Percentiles rank a stretch among this genome's conserved stretches.
These are phyloP conservation scores for Antitrichia curtipendula DNA, from an alignment of 225 moss, liverwort and hornwort genomes.

Conservation along the genomic window DNA sequence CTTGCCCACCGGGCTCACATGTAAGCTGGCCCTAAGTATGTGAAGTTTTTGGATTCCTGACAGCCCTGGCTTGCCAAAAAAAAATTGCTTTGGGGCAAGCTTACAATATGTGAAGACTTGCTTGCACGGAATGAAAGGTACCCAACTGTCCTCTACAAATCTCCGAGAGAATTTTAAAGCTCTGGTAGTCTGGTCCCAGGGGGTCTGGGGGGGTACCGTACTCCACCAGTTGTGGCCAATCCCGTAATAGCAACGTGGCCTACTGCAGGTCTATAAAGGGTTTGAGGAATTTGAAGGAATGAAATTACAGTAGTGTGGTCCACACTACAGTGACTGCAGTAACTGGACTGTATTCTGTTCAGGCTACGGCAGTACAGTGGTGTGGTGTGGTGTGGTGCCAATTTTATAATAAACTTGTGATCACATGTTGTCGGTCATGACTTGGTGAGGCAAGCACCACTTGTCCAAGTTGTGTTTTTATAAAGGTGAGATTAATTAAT, in stretches of 20 bases:
- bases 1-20: no score
- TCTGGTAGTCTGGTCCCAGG: not conserved
- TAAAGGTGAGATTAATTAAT: not conserved
- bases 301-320: not conserved
- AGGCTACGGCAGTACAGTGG: not conserved
- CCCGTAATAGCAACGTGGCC: not conserved
- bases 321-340: not conserved
- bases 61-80: no score
- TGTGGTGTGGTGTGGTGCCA: no score
- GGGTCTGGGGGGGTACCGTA: not conserved
- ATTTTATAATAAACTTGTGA: no score
- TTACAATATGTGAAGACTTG: no score
- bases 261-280: not conserved
- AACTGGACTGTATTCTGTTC: not conserved
- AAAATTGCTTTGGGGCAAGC: no score
- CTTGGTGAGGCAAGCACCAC: not conserved
- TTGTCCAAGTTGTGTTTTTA: not conserved
- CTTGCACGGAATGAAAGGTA: not conserved
- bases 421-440: not conserved
- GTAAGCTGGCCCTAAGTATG: no score
- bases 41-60: no score
- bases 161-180: not conserved
- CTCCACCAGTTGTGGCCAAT: not conserved
- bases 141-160: not conserved
- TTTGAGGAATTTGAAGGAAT: not conserved